These are phyloP conservation scores for Mollisiaceae sp. DNA, from an alignment of 2,329 filamentous ascomycete species.

Conservation along the genomic window DNA sequence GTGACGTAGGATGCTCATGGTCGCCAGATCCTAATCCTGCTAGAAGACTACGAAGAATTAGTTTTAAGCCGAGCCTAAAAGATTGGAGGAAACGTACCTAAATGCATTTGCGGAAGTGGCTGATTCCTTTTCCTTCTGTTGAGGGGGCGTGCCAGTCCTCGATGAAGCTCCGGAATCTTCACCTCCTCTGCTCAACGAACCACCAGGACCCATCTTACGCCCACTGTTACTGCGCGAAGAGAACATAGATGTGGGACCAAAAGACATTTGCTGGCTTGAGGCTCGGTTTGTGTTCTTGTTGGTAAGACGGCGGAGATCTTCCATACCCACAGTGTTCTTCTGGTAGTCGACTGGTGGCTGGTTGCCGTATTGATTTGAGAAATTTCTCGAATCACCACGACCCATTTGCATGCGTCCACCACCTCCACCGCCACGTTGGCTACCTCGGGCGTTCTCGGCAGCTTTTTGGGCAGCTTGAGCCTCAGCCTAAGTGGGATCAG, in stretches of 20 bases:
- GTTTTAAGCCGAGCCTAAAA: constrained; percentile 13
- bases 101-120: constrained; percentile 86
- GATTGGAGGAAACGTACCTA: constrained; percentile 67
- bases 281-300: constrained; percentile 66
- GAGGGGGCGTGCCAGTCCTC: constrained; percentile 85
- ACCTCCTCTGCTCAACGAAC: constrained; percentile 71
- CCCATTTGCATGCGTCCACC: constrained; percentile 74
- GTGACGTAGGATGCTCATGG: constrained; percentile 68
- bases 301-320: constrained; percentile 84
- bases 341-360: constrained; percentile 72
- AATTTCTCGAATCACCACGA: constrained; percentile 86
- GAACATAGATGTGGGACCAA: constrained; percentile 88
- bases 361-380: constrained; percentile 74
- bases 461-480: constrained; percentile 81
- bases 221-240: constrained; percentile 90
- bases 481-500: constrained; percentile 58
- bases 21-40: constrained; percentile 55
- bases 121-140: constrained; percentile 65
- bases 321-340: constrained; percentile 84
- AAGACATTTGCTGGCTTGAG: constrained; percentile 63
- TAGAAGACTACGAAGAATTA: constrained; percentile 53
- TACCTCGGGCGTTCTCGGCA: constrained; percentile 67
- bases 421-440: constrained; percentile 69
- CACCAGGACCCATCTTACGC: constrained; percentile 77
- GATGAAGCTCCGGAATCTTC: constrained; percentile 90